Conservation (phyloP, 2,329 filamentous ascomycete species). For the Teratosphaeria gauchensis region DNA sequence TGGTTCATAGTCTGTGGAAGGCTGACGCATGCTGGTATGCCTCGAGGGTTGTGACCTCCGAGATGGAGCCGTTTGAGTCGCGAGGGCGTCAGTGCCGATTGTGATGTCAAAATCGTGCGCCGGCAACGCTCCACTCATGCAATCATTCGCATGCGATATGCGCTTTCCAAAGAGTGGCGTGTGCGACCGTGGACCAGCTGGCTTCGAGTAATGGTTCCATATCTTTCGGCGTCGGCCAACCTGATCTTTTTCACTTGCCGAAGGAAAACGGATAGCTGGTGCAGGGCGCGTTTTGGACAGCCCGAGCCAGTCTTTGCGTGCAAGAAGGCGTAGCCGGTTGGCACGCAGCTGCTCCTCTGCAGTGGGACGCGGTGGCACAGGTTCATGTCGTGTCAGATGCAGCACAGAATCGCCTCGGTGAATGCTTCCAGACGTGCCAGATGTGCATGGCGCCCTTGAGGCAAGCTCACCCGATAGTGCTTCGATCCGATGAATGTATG, state of each 20-base stretch:
- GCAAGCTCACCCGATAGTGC: not conserved
- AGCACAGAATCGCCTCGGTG: not conserved
- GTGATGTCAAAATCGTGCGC: conserved; percentile 18
- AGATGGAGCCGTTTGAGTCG: conserved; percentile 17
- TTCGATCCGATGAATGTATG: not conserved
- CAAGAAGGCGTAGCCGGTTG: conserved; percentile 16
- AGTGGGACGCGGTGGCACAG: not conserved
- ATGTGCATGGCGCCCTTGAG: not conserved
- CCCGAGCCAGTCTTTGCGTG: conserved; percentile 23
- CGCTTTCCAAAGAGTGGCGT: conserved; percentile 14
- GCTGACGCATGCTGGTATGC: conserved; percentile 14
- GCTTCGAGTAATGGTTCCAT: conserved; percentile 5
- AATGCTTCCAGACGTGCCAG: not conserved
- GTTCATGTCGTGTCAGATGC: not conserved
- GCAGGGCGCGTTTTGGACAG: conserved; percentile 16
- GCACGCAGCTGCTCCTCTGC: conserved; percentile 12
- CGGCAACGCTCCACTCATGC: conserved; percentile 19
- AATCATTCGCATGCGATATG: conserved; percentile 2
- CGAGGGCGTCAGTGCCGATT: conserved; percentile 24
- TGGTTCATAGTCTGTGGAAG: conserved; percentile 14
- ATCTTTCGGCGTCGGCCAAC: conserved; percentile 24
- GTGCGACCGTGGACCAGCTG: conserved; percentile 3
- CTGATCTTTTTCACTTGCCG: conserved; percentile 10
- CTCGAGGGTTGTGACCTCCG: conserved; percentile 5
- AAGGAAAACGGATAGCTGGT: conserved; percentile 15